Conservation (phyloP, 2,329 filamentous ascomycete genomes). For the Trichoderma hamatum region DNA sequence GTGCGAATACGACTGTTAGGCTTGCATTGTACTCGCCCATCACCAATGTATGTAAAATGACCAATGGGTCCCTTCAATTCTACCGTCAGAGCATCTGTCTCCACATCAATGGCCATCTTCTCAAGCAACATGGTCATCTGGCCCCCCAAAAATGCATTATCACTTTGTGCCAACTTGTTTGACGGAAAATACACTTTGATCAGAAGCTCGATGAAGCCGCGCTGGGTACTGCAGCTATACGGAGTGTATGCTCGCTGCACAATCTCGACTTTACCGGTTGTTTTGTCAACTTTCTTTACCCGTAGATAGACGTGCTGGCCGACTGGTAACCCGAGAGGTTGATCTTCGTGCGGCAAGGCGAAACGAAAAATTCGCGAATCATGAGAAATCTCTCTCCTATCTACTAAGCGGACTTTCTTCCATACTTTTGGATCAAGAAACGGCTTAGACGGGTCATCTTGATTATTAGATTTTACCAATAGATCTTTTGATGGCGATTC, state of each 20-base stretch:
- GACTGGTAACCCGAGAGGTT: background rate
- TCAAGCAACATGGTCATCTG: slow-evolving; percentile 8
- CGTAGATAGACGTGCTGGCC: slow-evolving; percentile 9
- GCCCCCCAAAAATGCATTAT: background rate
- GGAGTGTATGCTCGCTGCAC: slow-evolving; percentile 6
- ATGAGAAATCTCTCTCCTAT: background rate
- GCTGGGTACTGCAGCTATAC: background rate
- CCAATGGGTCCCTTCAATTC: background rate
- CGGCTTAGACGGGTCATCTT: background rate
- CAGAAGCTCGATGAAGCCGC: slow-evolving; percentile 7
- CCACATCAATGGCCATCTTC: background rate
- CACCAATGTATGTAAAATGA: slow-evolving; percentile 1
- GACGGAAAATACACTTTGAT: slow-evolving; percentile 9
- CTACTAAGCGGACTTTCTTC: background rate
- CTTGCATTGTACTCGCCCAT: background rate
- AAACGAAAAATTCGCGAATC: slow-evolving; percentile 15
- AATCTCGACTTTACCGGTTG: background rate
- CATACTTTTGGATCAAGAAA: background rate
- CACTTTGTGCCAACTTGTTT: background rate
- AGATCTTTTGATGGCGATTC: background rate
- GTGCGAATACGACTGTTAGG: background rate
- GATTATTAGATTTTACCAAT: background rate
- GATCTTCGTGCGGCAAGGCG: background rate
- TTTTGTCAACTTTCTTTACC: slow-evolving; percentile 51
- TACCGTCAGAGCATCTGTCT: background rate